Base-by-base conservation (phyloP, 2,329 filamentous ascomycete species). In the Exophiala phaeomuriformis region DNA sequence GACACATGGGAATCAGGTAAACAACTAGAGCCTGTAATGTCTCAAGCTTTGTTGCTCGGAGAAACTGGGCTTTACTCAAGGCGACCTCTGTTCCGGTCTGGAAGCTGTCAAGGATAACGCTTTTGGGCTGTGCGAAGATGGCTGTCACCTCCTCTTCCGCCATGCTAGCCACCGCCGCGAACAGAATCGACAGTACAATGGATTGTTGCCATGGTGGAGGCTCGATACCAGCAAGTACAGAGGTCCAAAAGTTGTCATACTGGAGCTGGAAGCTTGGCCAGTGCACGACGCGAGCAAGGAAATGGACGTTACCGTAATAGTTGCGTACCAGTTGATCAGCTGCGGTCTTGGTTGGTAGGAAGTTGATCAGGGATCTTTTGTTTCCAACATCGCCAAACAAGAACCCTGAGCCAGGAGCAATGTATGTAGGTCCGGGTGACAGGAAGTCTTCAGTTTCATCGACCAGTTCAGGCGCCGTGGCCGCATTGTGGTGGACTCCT, bases 21-120 rank as follows among this genome's bases (percentile, higher is more conserved):
- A 88, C 85, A 35, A 89, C 80, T 62, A 89, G 85, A 1, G 84
- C 85, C 65, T 90, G 86, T 62, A 90, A 72, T 0, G 83, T 86
- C 66, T 88, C 84, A n/a, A 88, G 71, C 60, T 82, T 84, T 0
- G 80, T 86, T 0, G 85, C 88, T 35, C 83, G 75, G 35, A 90
- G 68, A 53, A 89, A 86, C 64, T 86, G 84, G 3, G 86, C 84
- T 64, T 82, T 81, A 37, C 78, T 77, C 33, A 90, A 70, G 2
- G 84, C 81, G 29, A 78, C 76, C 69, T 90, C 86, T 4, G 83
- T 81, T 1, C 79, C 84, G 45, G 82, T 71, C 61, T 83, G 82
- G 52, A 87, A 78, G 45, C 78, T 81, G 27, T 82, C 75, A 3
- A 86, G 73, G 51, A 87, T 73, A 4, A 73, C 74, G 29, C 71